Percentiles rank a stretch among this genome's conserved stretches.
phyloP scores from a whole-genome alignment of 495 filamentous ascomycete species.

The Hapsidospora chrysogenum region DNA sequence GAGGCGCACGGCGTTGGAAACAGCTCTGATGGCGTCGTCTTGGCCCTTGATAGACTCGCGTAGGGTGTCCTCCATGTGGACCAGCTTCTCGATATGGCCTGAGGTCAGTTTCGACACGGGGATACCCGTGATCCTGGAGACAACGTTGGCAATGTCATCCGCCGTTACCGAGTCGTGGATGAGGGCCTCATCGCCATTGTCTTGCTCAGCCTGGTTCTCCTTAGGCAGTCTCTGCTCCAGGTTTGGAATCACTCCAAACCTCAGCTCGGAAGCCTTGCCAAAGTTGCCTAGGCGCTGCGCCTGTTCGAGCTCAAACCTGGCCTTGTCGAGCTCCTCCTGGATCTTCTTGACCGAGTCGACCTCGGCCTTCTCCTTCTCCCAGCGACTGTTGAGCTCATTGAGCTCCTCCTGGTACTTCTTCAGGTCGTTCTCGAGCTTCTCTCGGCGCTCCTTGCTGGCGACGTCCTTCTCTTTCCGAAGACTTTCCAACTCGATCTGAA shows the following conservation, averaged over 20 bases:
- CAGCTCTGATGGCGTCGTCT: conserved; percentile 80
- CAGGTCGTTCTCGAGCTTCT: conserved; percentile 61
- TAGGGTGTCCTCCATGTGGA: conserved; percentile 87
- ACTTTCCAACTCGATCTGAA: conserved; percentile 94
- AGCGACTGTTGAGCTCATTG: conserved; percentile 48
- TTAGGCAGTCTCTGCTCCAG: conserved; percentile 66
- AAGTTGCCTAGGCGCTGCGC: conserved; percentile 89
- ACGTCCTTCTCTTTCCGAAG: conserved; percentile 88
- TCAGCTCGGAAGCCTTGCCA: conserved; percentile 67
- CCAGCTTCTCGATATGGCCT: conserved; percentile 79
- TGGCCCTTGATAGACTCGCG: conserved; percentile 77
- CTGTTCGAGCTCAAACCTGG: conserved; percentile 67
- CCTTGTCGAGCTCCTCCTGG: conserved; percentile 71
- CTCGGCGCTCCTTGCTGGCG: conserved; percentile 70
- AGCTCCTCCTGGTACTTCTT: conserved; percentile 59
- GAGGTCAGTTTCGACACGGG: conserved; percentile 80
- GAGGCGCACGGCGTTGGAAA: conserved; percentile 85
- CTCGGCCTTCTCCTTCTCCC: conserved; percentile 79
- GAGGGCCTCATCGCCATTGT: conserved; percentile 34
- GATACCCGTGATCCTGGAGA: conserved; percentile 82
- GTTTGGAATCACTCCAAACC: conserved; percentile 70
- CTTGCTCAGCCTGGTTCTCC: conserved; percentile 39
- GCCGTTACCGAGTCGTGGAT: conserved; percentile 87
- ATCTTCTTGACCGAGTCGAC: conserved; percentile 73
- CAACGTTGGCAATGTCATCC: conserved; percentile 86